Evolutionary conservation across 169 alveolate genomes (phyloP).

Genomic region (Plasmodium chabaudi): DNA sequence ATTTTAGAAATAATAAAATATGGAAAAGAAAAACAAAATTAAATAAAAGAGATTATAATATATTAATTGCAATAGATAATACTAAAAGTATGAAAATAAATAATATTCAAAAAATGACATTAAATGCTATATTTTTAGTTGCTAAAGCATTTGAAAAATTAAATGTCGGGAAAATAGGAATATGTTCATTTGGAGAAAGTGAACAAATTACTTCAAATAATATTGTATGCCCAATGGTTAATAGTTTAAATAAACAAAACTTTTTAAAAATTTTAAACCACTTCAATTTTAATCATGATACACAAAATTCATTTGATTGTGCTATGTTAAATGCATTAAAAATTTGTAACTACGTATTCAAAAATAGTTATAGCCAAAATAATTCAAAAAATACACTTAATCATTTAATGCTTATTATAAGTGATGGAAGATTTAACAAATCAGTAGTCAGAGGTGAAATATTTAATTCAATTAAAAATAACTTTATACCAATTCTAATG

Average conservation of each 20-base stretch:
- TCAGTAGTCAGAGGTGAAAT: constrained; percentile 91
- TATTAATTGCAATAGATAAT: constrained; percentile 96
- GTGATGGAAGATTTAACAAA: constrained; percentile 98
- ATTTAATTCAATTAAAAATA: constrained; percentile 88
- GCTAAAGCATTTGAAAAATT: constrained; percentile 91
- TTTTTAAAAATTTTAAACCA: constrained; percentile 78
- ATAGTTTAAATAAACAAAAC: constrained; percentile 61
- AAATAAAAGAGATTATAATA: constrained; percentile 96
- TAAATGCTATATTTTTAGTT: constrained; percentile 88
- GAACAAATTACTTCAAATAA: constrained; percentile 69
- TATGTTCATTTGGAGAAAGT: constrained; percentile 85
- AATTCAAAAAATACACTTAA: constrained; percentile 79
- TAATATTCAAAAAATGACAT: constrained; percentile 91
- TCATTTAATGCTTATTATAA: constrained; percentile 92
- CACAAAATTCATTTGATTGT: constrained; percentile 78
- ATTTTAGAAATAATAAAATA: constrained; percentile 98
- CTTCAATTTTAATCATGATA: constrained; percentile 87
- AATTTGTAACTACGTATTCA: constrained; percentile 84
- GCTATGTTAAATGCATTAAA: constrained; percentile 89
- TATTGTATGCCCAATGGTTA: constrained; percentile 71
- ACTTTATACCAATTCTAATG: constrained; percentile 91
- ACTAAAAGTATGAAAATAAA: constrained; percentile 95
- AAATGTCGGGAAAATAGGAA: constrained; percentile 90
- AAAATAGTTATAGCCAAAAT: constrained; percentile 9
- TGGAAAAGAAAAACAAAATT: constrained; percentile 99